phyloP scores from a whole-genome alignment of 305 asterid genomes.

The Fraxinus dipetala region DNA sequence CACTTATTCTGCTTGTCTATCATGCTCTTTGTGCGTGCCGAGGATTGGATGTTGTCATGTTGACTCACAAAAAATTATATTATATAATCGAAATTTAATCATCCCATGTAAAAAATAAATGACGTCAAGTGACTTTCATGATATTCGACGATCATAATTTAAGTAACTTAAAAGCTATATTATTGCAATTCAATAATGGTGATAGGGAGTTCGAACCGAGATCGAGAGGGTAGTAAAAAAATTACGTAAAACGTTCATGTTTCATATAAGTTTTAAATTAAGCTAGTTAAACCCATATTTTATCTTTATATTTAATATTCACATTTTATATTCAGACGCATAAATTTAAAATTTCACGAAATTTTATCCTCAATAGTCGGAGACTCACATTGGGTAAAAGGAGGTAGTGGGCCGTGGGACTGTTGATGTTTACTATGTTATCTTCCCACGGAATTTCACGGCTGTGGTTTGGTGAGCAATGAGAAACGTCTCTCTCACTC shows the following conservation, averaged over 20 bases:
- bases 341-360: not conserved
- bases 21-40: conserved; percentile 25
- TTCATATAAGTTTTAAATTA: no score
- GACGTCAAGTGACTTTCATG: no score
- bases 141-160: no score
- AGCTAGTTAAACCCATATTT: not conserved
- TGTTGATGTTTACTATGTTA: not conserved
- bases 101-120: no score
- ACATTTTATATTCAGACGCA: no score
- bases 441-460: not conserved
- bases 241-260: not conserved
- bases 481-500: not conserved
- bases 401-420: not conserved
- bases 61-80: not conserved
- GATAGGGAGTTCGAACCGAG: not conserved
- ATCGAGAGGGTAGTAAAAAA: not conserved
- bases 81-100: not conserved
- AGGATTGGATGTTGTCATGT: not conserved
- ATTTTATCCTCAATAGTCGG: not conserved
- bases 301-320: not conserved
- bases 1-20: conserved; percentile 43
- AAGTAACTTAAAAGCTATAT: not conserved
- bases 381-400: not conserved
- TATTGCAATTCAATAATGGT: not conserved
- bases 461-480: not conserved